Evolutionary conservation across 371 early-diverging fungal genomes (phyloP).

Genomic region (Ecytonucleospora hepatopenaei): DNA sequence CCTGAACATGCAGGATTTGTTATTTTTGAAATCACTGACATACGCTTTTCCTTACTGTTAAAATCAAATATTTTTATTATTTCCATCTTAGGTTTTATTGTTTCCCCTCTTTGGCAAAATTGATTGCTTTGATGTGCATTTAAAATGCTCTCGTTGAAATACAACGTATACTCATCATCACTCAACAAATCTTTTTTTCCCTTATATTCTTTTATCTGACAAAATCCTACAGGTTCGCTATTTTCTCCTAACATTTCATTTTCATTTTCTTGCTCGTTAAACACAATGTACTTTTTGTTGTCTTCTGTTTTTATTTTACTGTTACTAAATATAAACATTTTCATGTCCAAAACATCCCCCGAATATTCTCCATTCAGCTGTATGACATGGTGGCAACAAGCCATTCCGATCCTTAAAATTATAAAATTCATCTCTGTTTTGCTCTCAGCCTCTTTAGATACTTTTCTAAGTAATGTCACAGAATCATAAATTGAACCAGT

Average conservation of each 20-base stretch:
- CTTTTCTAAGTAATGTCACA: neutral
- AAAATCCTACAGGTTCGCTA: too few relatives aligned
- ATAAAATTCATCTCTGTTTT: slow-evolving; percentile 62
- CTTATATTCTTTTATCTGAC: neutral
- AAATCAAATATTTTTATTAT: slow-evolving; percentile 80
- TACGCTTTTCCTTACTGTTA: slow-evolving; percentile 71
- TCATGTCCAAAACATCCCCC: slow-evolving; percentile 91
- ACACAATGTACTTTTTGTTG: neutral
- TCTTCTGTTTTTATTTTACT: neutral
- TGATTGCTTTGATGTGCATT: slow-evolving; percentile 9
- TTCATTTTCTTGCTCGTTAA: neutral
- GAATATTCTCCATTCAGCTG: slow-evolving; percentile 70
- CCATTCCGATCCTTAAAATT: neutral
- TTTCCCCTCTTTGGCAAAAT: too few relatives aligned
- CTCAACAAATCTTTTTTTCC: neutral
- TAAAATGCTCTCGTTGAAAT: neutral
- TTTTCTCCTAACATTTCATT: too few relatives aligned
- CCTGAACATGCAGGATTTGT: too few relatives aligned
- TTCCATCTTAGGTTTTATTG: neutral
- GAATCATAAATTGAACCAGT: neutral
- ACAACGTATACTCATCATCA: neutral
- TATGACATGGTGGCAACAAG: slow-evolving; percentile 85
- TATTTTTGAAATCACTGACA: slow-evolving; percentile 75
- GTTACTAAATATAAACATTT: slow-evolving; percentile 86
- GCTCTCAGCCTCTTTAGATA: slow-evolving; percentile 6